Evolutionary conservation across 2,329 filamentous ascomycete genomes (phyloP), one percentile per base, ranked within the genome.

Genomic region (Paracamarosporium sp.): DNA sequence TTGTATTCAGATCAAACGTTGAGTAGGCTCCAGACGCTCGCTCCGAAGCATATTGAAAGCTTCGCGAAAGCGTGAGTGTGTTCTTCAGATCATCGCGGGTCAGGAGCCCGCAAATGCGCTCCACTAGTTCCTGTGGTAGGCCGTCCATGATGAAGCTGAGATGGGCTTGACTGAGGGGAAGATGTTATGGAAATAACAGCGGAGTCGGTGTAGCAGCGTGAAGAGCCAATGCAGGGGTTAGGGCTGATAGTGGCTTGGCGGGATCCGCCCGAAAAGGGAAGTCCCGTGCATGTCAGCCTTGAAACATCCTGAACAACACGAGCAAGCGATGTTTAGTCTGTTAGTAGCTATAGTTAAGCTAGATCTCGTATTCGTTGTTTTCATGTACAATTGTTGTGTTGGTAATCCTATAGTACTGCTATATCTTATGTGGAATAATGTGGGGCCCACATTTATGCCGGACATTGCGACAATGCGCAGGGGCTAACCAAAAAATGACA

Each of bases 11-110:
- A 15, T 55, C 43, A 30, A 48, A 55, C 13, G 25, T 48, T 15
- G 24, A 31, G 33, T 48, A 55, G 4, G 30, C 51, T 36, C 30
- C 30, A 15, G 52, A 55, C 17, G 33, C 43, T 17, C 43, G 25
- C 46, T 56, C 53, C 5, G 53, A 45, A 43, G 53, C 53, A 30
- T 56, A 56, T 22, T 45, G 45, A 5, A 50, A 55, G 44, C 36
- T 45, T 25, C n/a, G 36, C 33, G 53, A 50, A 9, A 50, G 20
- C 3, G 31, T 25, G 17, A 56, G 38, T 7, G 53, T 56, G 8
- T 45, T 31, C 25, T 56, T 50, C n/a, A 56, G 46, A 9, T 50
- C 45, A 7, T 56, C 20, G 40, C 25, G 45, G 20, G 25, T 50
- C n/a, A 55, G n/a, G 31, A 40, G 25, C 24, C 20, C 27, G 53